A percentile compares a stretch with the other conserved stretches of the same genome.
phyloP scores from a whole-genome alignment of 768 basidiomycete genomes.

The Fistulinella prunicolor region DNA sequence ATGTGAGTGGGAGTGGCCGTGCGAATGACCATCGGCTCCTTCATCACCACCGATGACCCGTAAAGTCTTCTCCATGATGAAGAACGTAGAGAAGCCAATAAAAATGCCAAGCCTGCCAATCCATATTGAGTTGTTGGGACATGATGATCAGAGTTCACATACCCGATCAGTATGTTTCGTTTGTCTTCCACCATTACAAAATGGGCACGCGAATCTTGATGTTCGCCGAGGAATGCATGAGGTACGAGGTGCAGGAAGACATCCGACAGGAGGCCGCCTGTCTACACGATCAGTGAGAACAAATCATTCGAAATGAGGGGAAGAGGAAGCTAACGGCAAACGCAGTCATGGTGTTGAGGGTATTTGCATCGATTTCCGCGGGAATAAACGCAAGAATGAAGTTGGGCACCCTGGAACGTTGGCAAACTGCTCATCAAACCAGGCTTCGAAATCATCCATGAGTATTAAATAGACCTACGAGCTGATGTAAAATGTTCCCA shows the following conservation, averaged over 20 bases:
- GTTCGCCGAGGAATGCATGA: slow-evolving; percentile 89
- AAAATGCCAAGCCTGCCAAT: slow-evolving; percentile 70
- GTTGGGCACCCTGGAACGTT: slow-evolving; percentile 72
- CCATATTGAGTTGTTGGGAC: slow-evolving; percentile 10
- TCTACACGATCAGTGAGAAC: slow-evolving; percentile 41
- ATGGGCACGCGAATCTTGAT: slow-evolving; percentile 66
- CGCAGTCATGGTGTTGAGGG: slow-evolving; percentile 91
- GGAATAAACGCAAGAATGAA: slow-evolving; percentile 95
- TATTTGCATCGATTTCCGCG: slow-evolving; percentile 77
- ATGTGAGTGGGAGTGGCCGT: slow-evolving; percentile 55
- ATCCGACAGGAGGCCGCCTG: slow-evolving; percentile 89
- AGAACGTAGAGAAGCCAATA: slow-evolving; percentile 84
- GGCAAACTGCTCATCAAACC: slow-evolving; percentile 17
- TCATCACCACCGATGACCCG: slow-evolving; percentile 71
- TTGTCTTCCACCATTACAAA: slow-evolving; percentile 88
- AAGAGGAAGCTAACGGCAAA: slow-evolving; percentile 64
- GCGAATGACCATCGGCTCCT: slow-evolving; percentile 45
- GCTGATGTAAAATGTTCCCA: slow-evolving; percentile 95
- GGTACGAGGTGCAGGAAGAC: slow-evolving; percentile 91
- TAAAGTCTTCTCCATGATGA: slow-evolving; percentile 90
- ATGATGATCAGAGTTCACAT: slow-evolving; percentile 19
- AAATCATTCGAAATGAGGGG: slow-evolving; percentile 10
- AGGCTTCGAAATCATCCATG: slow-evolving; percentile 13
- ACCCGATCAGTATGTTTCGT: slow-evolving; percentile 89
- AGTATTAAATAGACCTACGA: slow-evolving; percentile 57